Evolutionary conservation across 2,329 filamentous ascomycete genomes (phyloP).

Genomic region (Cladophialophora bantiana): DNA sequence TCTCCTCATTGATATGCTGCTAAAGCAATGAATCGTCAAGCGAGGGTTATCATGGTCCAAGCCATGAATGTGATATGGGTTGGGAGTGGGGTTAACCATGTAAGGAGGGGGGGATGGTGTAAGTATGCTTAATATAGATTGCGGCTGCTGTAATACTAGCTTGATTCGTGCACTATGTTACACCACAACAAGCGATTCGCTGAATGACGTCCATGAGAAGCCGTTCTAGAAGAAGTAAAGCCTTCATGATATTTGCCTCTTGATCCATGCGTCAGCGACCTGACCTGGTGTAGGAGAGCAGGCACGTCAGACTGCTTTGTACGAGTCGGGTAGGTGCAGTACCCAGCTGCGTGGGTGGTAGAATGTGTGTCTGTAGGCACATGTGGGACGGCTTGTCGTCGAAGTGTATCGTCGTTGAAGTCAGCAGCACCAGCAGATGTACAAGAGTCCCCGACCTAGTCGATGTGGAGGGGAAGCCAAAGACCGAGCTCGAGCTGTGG

Average conservation of each 20-base stretch:
- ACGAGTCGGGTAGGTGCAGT: too few species aligned
- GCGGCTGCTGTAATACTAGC: background rate
- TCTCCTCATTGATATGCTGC: background rate
- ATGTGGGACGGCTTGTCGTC: too few species aligned
- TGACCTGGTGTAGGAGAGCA: background rate
- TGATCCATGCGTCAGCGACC: too few species aligned
- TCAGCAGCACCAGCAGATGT: too few species aligned
- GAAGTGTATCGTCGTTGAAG: too few species aligned
- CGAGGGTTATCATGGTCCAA: background rate
- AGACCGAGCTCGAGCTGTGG: too few species aligned
- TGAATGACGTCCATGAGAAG: background rate
- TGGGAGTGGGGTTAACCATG: background rate
- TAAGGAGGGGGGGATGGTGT: background rate
- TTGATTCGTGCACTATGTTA: background rate
- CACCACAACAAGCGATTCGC: background rate
- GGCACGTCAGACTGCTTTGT: too few species aligned
- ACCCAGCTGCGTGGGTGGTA: too few species aligned
- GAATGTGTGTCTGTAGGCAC: too few species aligned
- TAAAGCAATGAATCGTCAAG: background rate
- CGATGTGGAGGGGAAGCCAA: too few species aligned
- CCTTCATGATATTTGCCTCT: too few species aligned
- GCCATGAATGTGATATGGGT: background rate
- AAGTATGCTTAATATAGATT: constrained; percentile 11
- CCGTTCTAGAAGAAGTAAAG: background rate
- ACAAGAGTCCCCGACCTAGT: too few species aligned